phyloP scores from a whole-genome alignment of 2,329 filamentous ascomycete genomes.

The Aspergillus sp. region DNA sequence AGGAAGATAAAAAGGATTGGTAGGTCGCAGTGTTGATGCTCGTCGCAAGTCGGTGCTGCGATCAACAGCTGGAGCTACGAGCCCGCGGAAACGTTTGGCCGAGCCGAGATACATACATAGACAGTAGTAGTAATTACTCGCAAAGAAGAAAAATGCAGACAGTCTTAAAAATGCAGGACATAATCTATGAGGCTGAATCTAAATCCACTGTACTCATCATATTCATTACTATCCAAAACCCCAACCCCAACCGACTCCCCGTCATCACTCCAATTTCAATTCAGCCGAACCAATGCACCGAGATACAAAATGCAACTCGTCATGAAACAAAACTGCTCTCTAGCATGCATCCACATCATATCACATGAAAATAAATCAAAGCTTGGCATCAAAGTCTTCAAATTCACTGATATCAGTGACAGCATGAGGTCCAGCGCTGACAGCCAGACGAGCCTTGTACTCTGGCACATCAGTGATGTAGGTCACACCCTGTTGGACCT shows the following conservation, averaged over 20 bases:
- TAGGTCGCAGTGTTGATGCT: constrained; percentile 2
- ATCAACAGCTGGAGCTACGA: constrained; percentile 1
- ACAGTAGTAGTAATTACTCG: too few relatives aligned
- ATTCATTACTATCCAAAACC: not conserved
- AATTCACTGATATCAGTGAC: constrained; percentile 74
- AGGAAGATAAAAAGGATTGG: not conserved
- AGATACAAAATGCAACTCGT: not conserved
- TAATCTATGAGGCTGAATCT: too few relatives aligned
- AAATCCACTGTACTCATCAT: not conserved
- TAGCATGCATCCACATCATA: not conserved
- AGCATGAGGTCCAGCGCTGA: constrained; percentile 66
- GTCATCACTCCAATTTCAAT: not conserved
- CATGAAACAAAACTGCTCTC: too few relatives aligned
- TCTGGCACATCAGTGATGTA: constrained; percentile 70
- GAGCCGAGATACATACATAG: constrained; percentile 7
- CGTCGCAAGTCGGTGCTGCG: constrained; percentile 2
- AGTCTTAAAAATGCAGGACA: too few relatives aligned
- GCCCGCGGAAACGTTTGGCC: constrained; percentile 26
- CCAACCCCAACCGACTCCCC: not conserved
- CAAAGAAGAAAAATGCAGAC: too few relatives aligned
- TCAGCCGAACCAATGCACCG: not conserved
- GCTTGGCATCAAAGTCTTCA: constrained; percentile 76
- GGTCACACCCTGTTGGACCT: constrained; percentile 39
- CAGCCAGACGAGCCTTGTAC: constrained; percentile 69
- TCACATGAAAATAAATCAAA: constrained; percentile 44